These are phyloP conservation scores for Diplodia mutila DNA, from an alignment of 2,329 filamentous ascomycete genomes.

Conservation along the genomic window DNA sequence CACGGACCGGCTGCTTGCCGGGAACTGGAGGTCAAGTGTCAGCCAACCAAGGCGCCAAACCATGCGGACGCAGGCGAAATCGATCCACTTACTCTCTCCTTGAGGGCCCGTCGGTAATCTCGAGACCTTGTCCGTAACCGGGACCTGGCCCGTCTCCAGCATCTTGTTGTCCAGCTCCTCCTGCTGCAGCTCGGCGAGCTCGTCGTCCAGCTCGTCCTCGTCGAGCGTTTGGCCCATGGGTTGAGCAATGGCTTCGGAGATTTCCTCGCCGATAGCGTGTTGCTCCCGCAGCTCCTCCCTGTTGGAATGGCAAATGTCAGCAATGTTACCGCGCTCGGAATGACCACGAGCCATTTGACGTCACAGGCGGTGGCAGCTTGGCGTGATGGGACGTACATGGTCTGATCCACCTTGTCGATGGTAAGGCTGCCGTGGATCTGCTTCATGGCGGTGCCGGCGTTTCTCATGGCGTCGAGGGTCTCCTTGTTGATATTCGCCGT, in stretches of 20 bases:
- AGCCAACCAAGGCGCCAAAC: not conserved
- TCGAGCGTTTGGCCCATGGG: constrained; percentile 73
- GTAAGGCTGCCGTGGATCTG: constrained; percentile 88
- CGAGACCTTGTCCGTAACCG: constrained; percentile 76
- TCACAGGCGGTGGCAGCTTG: not conserved
- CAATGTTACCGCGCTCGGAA: not conserved
- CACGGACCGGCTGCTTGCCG: constrained; percentile 50
- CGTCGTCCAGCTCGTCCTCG: constrained; percentile 82
- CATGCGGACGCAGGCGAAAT: not conserved
- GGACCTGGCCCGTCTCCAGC: constrained; percentile 83
- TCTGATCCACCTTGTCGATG: constrained; percentile 91
- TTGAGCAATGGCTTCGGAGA: constrained; percentile 79
- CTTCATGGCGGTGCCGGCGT: constrained; percentile 87
- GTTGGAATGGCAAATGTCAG: constrained; percentile 25
- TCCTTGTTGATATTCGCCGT: constrained; percentile 98
- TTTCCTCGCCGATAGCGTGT: constrained; percentile 91
- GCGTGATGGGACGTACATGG: constrained; percentile 69
- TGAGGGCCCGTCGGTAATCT: constrained; percentile 75
- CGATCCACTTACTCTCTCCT: constrained; percentile 69
- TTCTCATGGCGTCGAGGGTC: constrained; percentile 89
- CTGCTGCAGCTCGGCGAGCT: constrained; percentile 86
- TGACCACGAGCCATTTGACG: not conserved
- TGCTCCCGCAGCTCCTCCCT: constrained; percentile 92
- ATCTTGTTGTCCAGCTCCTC: constrained; percentile 92
- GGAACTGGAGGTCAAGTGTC: constrained; percentile 40